Base-by-base conservation (phyloP, 2,329 filamentous ascomycete genomes). In the Eurotiales sp. region DNA sequence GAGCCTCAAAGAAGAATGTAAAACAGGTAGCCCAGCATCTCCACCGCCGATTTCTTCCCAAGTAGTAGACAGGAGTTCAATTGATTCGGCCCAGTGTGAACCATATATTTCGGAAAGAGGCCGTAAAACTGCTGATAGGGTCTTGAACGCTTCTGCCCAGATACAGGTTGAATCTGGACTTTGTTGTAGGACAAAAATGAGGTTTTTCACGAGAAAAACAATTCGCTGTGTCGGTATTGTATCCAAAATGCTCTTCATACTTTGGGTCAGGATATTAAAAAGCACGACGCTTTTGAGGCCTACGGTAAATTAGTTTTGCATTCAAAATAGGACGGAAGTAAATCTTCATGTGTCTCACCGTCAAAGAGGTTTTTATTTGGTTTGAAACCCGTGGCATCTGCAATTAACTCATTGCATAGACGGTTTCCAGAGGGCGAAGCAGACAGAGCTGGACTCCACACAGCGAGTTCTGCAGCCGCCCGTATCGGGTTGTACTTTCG, bases 81-180 rank as follows among this genome's bases (percentile, higher is more conserved):
- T 69, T 0, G 79, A 69, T 43, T 80, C 80, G 46, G 85, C 80
- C 93, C 93, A 99, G 63, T 96, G 88, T 0, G 87, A 82, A 0
- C 92, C 93, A 61, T 96, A 96, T 1, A 96, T 83, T 42, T 90
- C 86, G 53, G 83, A 81, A 59, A 96, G 85, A 36, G 80, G 80
- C 2, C 88, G 88, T 0, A 96, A 69, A 3, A 96, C 72, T 3
- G 75, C 70, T 2, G 69, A 64, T 44, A 85, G 60, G 5, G 72
- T 66, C 53, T 70, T 71, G 37, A 74, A 56, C 1, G 69, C 65
- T 55, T 76, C 72, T 1, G 72, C 63, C 51, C 61, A 64, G 36
- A 72, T 46, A 8, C 58, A 61, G 11, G 63, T 51, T 25, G 57
- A 56, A 66, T 80, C 72, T 48, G 89, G 62, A 54, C 75, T 76